A percentile compares a stretch with the other conserved stretches of the same genome.
phyloP scores from a whole-genome alignment of 1,139 yeast genomes.

The Chernovozyma aurita region DNA sequence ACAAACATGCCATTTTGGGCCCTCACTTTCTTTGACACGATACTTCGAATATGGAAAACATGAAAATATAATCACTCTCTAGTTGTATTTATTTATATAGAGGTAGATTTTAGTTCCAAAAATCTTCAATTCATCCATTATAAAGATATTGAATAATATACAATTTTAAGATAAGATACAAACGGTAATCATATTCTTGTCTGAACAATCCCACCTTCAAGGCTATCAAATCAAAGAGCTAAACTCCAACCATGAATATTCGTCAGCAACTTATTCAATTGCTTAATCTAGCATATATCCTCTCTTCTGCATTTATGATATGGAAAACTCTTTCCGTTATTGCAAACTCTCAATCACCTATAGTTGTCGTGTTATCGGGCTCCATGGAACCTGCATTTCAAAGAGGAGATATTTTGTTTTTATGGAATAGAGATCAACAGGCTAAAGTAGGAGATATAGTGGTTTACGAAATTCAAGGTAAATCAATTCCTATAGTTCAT shows the following conservation, averaged over 20 bases:
- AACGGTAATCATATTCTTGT: too few relatives aligned
- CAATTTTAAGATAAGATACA: too few relatives aligned
- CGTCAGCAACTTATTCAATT: slow-evolving; percentile 51
- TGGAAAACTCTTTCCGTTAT: slow-evolving; percentile 82
- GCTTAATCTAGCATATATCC: slow-evolving; percentile 69
- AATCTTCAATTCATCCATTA: too few relatives aligned
- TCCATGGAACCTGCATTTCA: slow-evolving; percentile 99
- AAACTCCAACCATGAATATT: slow-evolving; percentile 41
- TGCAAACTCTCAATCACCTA: slow-evolving; percentile 85
- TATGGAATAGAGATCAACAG: slow-evolving; percentile 75
- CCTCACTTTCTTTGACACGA: too few relatives aligned
- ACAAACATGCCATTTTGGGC: too few relatives aligned
- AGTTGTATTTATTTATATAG: too few relatives aligned
- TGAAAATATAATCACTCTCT: too few relatives aligned
- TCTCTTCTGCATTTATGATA: slow-evolving; percentile 85
- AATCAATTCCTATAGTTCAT: slow-evolving; percentile 91
- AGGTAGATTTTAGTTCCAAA: too few relatives aligned
- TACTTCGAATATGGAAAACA: too few relatives aligned
- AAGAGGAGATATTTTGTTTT: slow-evolving; percentile 88
- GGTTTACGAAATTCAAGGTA: slow-evolving; percentile 82
- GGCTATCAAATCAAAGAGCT: too few relatives aligned
- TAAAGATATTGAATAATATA: too few relatives aligned
- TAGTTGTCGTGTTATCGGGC: slow-evolving; percentile 94
- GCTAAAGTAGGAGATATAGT: slow-evolving; percentile 91
- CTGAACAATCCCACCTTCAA: too few relatives aligned